Evolutionary conservation across 495 filamentous ascomycete species (phyloP), one percentile per base, ranked within the genome.

Genomic region (Lentithecium fluviatile): DNA sequence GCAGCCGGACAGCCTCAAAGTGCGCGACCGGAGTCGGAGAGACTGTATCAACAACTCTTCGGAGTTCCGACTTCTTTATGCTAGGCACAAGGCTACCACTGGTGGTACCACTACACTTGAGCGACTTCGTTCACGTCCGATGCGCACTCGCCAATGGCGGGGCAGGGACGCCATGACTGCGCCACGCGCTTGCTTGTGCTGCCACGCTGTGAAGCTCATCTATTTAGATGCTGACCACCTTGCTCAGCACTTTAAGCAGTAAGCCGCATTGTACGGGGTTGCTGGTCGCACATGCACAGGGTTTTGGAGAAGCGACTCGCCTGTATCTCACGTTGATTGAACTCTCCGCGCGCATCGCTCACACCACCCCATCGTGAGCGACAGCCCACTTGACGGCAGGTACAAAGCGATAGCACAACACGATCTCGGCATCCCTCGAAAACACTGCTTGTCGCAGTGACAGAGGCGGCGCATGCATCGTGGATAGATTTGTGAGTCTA

Each of bases 201-300:
- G 49, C n/a, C 29, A 32, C 24, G 49, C 17, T 13, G 49, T 11
- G 49, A 17, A 25, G 24, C 10, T n/a, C 23, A 11, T 40, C 23
- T 52, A 64, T 64, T 64, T 57, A 32, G 60, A 47, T 64, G 60
- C 60, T 64, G 60, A 64, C 60, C 46, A 47, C 47, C 45, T 52
- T 12, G 19, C 48, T 52, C 61, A 58, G 49, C 61, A 64, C 54
- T 56, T 25, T 46, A 63, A 46, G 60, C 60, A 63, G 53, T 63
- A 26, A 63, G 60, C 60, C 17, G 37, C 42, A 52, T 45, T 15
- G 24, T 21, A 38, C 45, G 45, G 47, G 46, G 29, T 36, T 32
- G 29, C 29, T 10, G 29, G 29, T 32, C 29, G 29, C 29, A 32
- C 49, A 19, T 54, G 23, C 26, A 43, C 48, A 24, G 12, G 34